Conservation (phyloP, 2,329 filamentous ascomycete genomes). For the Penicillium sp. region DNA sequence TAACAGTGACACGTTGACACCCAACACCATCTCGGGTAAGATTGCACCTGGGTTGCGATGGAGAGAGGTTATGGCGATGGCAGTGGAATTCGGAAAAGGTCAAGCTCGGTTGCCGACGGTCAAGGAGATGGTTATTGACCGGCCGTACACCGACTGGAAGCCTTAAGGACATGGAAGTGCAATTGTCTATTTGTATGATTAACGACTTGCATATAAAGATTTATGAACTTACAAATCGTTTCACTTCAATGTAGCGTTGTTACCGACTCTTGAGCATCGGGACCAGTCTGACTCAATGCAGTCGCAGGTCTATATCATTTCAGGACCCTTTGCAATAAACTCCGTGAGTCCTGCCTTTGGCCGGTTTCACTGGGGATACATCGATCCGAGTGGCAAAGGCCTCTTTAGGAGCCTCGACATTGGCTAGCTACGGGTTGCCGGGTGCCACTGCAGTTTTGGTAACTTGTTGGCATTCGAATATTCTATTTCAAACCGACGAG, state of each 20-base stretch:
- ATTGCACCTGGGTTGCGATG: constrained; percentile 3
- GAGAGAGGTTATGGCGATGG: constrained; percentile 4
- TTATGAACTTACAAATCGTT: background rate
- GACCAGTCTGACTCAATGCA: too few species aligned
- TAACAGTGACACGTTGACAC: constrained; percentile 5
- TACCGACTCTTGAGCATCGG: background rate
- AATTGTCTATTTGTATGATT: constrained; percentile 1
- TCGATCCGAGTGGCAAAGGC: too few species aligned
- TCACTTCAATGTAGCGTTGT: background rate
- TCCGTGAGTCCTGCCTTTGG: too few species aligned
- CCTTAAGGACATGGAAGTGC: background rate
- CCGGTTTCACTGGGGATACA: too few species aligned
- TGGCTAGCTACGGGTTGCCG: too few species aligned
- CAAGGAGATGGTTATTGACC: constrained; percentile 5
- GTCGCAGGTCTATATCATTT: too few species aligned
- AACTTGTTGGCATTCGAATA: too few species aligned
- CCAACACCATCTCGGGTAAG: constrained; percentile 6
- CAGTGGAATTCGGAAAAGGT: constrained; percentile 3
- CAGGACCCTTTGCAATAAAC: too few species aligned
- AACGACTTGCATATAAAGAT: constrained; percentile 1
- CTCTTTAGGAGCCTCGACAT: too few species aligned
- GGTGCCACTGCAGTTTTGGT: too few species aligned
- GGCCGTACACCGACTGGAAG: constrained; percentile 2
- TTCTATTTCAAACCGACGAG: too few species aligned
- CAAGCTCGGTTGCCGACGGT: constrained; percentile 2